Evolutionary conservation across 371 early-diverging fungal genomes (phyloP), one percentile per base, ranked within the genome.

Genomic region (Mycotypha africana): DNA sequence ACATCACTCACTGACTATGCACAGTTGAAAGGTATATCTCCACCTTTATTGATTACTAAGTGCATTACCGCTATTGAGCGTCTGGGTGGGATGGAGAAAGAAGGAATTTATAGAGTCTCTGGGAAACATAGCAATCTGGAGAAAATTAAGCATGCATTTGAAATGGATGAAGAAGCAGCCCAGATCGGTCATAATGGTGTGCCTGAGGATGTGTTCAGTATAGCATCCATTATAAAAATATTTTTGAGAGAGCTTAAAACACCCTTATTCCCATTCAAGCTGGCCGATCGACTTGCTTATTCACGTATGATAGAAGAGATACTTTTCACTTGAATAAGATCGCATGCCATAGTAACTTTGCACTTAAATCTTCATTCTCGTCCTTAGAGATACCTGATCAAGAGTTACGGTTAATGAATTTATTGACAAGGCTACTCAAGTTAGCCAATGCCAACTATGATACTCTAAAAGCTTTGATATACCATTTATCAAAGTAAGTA

Each of bases 101-200:
- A 86, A 53, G 86, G 86, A 16, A 76, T 86, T 17, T 86, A 86
- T 56, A 71, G 86, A 19, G 67, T 86, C 2, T 71, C 79, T 3
- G 86, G 85, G 15, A 76, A 79, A 17, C 74, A 80, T 24, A 76
- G 70, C 22, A 81, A 72, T 33, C 71, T 81, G 43, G 68, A 69
- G 53, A 76, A 74, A 30, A 58, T 86, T 12, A 75, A 67, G 32
- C 66, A 68, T 19, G 57, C 53, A 17, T 74, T 83, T 49, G 86
- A 86, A 45, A 42, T 55, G 11, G 74, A 83, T 38, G 81, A 78
- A 49, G 67, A 65, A 28, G 51, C 68, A 2, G 65, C 77, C 2
- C 67, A 75, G 10, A 63, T 79, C 49, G 74, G 74, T n/a, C 47
- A 73, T 47, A 53, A 76, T 12, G 62, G 69, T 49, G 53, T 65